A percentile compares a stretch with the other conserved stretches of the same genome.
Evolutionary conservation across 805 yeast species (phyloP).

Genomic region (Lachancea lanzarotensis): DNA sequence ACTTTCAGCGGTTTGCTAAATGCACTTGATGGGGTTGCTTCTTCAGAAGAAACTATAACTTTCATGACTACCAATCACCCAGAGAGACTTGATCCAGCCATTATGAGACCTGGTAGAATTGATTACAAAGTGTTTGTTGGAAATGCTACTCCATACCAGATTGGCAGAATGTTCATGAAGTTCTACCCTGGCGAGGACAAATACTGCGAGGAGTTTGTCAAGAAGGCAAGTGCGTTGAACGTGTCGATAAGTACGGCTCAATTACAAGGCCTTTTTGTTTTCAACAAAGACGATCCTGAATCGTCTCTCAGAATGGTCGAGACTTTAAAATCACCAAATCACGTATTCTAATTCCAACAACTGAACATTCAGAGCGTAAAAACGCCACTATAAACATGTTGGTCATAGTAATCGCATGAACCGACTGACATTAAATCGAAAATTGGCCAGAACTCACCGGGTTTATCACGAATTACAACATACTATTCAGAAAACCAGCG

Average conservation of each 20-base stretch:
- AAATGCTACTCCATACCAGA: conserved; percentile 81
- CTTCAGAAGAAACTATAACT: conserved; percentile 92
- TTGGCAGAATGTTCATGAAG: conserved; percentile 74
- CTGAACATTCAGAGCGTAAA: too few species aligned
- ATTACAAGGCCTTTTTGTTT: conserved; percentile 90
- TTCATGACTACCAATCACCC: conserved; percentile 99
- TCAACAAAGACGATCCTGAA: conserved; percentile 76
- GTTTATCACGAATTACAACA: too few species aligned
- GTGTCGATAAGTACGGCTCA: conserved; percentile 83
- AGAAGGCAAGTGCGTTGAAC: conserved; percentile 38
- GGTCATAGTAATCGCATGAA: too few species aligned
- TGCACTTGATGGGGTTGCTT: conserved; percentile 95
- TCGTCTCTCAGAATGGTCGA: conserved; percentile 63
- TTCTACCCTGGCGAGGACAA: conserved; percentile 65
- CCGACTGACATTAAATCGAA: too few species aligned
- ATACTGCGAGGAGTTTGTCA: conserved; percentile 43
- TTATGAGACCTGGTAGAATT: conserved; percentile 90
- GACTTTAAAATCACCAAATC: conserved; percentile 31
- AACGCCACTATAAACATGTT: too few species aligned
- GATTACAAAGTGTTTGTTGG: conserved; percentile 78
- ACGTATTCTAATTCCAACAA: conserved; percentile 31
- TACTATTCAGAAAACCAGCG: too few species aligned
- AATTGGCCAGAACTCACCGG: too few species aligned
- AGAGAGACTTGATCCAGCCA: conserved; percentile 85
- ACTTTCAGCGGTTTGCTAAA: conserved; percentile 92